These are phyloP conservation scores for Hyaloscypha bicolor DNA, from an alignment of 495 filamentous ascomycete genomes.

Conservation along the genomic window DNA sequence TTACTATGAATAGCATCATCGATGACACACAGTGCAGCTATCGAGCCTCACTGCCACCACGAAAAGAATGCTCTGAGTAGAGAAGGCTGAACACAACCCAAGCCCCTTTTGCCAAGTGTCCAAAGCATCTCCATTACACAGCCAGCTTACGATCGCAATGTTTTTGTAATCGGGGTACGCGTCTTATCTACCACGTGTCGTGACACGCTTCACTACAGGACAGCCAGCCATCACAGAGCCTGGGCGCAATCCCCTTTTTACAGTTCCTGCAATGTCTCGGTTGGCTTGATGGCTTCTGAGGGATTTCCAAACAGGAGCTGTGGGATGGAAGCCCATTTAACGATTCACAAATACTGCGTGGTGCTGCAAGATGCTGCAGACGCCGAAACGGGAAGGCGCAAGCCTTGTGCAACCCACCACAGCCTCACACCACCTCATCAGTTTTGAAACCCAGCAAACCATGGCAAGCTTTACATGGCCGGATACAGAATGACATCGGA, in stretches of 20 bases:
- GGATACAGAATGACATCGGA: background rate
- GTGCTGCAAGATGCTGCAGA: conserved; percentile 1
- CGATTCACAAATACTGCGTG: background rate
- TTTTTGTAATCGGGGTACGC: background rate
- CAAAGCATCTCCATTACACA: background rate
- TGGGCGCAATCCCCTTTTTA: background rate
- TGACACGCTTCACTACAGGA: background rate
- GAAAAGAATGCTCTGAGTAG: background rate
- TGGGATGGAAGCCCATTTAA: background rate
- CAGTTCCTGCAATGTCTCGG: background rate
- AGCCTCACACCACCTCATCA: background rate
- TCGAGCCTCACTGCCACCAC: background rate
- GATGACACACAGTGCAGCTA: background rate
- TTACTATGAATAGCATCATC: no score
- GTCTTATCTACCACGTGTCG: background rate
- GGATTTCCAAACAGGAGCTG: background rate
- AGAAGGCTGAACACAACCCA: background rate
- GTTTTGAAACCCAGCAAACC: background rate
- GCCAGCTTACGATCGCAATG: background rate
- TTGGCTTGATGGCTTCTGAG: background rate
- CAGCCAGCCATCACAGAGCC: background rate
- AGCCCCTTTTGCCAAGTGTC: background rate
- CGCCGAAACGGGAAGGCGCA: background rate
- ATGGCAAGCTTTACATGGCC: background rate
- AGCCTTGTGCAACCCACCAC: background rate